phyloP scores from a whole-genome alignment of 2,329 filamentous ascomycete genomes.

The Westerdykella aurantiaca region DNA sequence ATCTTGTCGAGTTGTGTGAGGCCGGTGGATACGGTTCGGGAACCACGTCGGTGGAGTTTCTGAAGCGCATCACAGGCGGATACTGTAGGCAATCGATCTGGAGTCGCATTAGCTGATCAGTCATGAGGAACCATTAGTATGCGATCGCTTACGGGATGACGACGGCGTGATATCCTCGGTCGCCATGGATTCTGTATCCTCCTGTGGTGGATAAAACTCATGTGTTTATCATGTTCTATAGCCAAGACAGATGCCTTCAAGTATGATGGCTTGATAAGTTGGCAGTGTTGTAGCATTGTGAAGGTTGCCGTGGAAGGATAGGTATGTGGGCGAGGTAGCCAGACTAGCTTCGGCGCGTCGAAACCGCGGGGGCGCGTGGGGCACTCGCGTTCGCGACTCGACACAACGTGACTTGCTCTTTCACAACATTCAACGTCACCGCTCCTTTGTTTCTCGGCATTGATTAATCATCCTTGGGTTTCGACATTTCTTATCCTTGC shows the following conservation, averaged over 20 bases:
- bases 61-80: slow-evolving; percentile 68
- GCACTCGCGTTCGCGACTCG: background rate
- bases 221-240: too few relatives aligned
- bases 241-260: too few relatives aligned
- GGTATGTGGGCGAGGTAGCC: background rate
- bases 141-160: slow-evolving; percentile 33
- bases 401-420: slow-evolving; percentile 1
- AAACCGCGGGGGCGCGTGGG: background rate
- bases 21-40: slow-evolving; percentile 45
- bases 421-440: background rate
- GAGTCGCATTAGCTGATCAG: slow-evolving; percentile 11
- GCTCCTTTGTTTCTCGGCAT: background rate
- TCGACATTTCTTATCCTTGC: too few relatives aligned
- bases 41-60: slow-evolving; percentile 49
- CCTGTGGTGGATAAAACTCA: too few relatives aligned
- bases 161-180: slow-evolving; percentile 25
- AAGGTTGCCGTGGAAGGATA: background rate
- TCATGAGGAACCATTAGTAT: background rate
- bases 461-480: background rate
- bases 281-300: background rate
- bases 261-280: too few relatives aligned
- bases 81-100: slow-evolving; percentile 71
- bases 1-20: slow-evolving; percentile 44
- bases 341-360: background rate
- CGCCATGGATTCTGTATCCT: slow-evolving; percentile 18